A percentile compares a stretch with the other conserved stretches of the same genome.
phyloP scores from a whole-genome alignment of 73 alveolate genomes.

The Stentor coeruleus region DNA sequence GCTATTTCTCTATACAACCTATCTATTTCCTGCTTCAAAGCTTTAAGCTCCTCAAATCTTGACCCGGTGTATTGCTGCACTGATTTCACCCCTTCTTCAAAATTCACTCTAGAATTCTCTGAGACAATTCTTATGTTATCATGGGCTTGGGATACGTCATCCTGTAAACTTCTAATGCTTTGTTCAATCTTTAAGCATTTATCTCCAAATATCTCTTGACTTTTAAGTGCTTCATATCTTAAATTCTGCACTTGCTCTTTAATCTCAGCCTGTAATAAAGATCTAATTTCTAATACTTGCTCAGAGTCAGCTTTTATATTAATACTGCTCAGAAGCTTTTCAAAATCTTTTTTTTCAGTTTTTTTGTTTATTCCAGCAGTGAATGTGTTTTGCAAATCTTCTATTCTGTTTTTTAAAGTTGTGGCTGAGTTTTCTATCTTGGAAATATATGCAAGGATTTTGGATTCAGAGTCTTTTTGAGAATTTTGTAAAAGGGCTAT shows the following conservation, averaged over 20 bases:
- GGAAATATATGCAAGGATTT: neutral
- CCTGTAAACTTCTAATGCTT: conserved; percentile 23
- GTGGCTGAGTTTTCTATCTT: conserved; percentile 27
- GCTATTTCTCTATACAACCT: neutral
- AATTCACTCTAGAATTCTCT: neutral
- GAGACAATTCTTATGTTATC: conserved; percentile 32
- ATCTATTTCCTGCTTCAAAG: neutral
- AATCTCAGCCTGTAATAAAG: neutral
- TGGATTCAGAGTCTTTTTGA: conserved; percentile 7
- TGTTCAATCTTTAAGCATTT: conserved; percentile 22
- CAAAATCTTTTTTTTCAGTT: conserved; percentile 31
- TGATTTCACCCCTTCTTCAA: neutral
- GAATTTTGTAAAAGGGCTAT: neutral
- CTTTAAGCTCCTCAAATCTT: neutral
- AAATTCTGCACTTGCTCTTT: neutral
- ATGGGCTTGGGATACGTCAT: conserved; percentile 7
- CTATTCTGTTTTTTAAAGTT: conserved; percentile 35
- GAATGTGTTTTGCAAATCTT: conserved; percentile 31
- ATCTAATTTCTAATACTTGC: too few relatives aligned
- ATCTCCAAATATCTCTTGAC: conserved; percentile 17
- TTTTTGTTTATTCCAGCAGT: conserved; percentile 7
- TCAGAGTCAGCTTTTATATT: conserved; percentile 27
- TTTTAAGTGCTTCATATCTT: neutral
- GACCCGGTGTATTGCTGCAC: neutral
- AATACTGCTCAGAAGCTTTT: neutral